Base-by-base conservation (phyloP, 1,284 basidiomycete genomes). In the Ceratobasidium sp. region DNA sequence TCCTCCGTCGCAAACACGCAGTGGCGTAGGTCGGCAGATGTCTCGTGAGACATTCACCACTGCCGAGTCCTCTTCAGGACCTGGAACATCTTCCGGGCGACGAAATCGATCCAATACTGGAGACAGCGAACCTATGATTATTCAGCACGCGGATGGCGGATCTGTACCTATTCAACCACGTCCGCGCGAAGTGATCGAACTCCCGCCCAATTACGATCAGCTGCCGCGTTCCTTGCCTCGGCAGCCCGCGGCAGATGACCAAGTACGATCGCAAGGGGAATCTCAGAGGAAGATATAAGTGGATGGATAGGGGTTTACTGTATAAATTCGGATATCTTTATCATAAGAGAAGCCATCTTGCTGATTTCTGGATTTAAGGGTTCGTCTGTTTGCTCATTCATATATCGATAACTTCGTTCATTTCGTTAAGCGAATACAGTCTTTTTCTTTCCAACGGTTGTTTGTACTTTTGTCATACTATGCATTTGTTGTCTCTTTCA, bases 401-500 rank as follows among this genome's bases (percentile, higher is more conserved):
- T 18, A 14, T 45, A 45, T 9, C 18, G 43, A 9, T 45, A n/a
- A 3, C 43, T 45, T 45, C 18, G 43, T 45, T 45, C 43, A n/a
- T 45, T 45, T 45, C 4, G 3, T 6, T 45, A n/a, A 45, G 43
- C 43, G 4, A 45, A n/a, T 39, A n/a, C n/a, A n/a, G n/a, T n/a
- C n/a, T 14, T 70, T 61, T 3, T n/a, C n/a, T n/a, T n/a, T n/a
- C n/a, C n/a, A n/a, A 67, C 28, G 55, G 62, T 14, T 70, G 69
- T 3, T n/a, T 28, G 6, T 26, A 70, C 18, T 74, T 74, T 34
- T 3, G 50, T 9, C 60, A 74, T 8, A 21, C 67, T 32, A 74
- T 30, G 73, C 70, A 1, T 74, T 71, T 43, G 10, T 74, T 8
- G 12, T 58, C 0, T 74, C 64, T 43, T 71, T 57, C 16, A 30